Evolutionary conservation across 371 early-diverging fungal species (phyloP), one percentile per base, ranked within the genome.

Genomic region (Lichtheimia hyalospora): DNA sequence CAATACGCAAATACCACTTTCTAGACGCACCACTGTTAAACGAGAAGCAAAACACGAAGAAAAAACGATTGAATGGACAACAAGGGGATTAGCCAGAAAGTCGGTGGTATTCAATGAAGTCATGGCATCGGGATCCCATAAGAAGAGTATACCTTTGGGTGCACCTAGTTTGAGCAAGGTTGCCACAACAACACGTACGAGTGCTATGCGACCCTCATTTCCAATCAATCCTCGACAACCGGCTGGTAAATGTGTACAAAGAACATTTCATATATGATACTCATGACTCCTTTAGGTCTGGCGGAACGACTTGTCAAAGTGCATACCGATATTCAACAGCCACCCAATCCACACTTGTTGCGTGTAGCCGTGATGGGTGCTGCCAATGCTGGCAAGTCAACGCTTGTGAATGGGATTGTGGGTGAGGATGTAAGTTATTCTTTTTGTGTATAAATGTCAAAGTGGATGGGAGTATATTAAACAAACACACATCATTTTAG

Each of bases 321-420:
- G 0, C 28, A 63, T 16, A 57, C 62, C 24, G 54, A 70, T 2
- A 68, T 89, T 28, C 53, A 62, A 48, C 92, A 92, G 65, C 92
- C 92, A 14, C 64, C 50, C 5, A 71, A 88, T 49, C 82, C 92
- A 0, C 82, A 85, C 46, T 60, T 86, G 14, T 63, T 83, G 13
- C 85, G 85, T 61, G 77, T 89, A 24, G 88, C 86, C 24, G 64
- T 91, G 3, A 65, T 92, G 18, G 92, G 91, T n/a, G 83, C 89
- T 18, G 86, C 92, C 27, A 92, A 92, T 66, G 89, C 88, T 3
- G 92, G 92, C 21, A 92, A 92, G 60, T 92, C 92, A 1, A 91
- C 92, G 5, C 60, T 92, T 40, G 72, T 91, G 10, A 92, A 92
- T 66, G 67, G 74, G n/a, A 69, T 92, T 21, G 75, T 88, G 24